Conservation (phyloP, 1,284 basidiomycete genomes). For the Fomitiporia mediterranea region DNA sequence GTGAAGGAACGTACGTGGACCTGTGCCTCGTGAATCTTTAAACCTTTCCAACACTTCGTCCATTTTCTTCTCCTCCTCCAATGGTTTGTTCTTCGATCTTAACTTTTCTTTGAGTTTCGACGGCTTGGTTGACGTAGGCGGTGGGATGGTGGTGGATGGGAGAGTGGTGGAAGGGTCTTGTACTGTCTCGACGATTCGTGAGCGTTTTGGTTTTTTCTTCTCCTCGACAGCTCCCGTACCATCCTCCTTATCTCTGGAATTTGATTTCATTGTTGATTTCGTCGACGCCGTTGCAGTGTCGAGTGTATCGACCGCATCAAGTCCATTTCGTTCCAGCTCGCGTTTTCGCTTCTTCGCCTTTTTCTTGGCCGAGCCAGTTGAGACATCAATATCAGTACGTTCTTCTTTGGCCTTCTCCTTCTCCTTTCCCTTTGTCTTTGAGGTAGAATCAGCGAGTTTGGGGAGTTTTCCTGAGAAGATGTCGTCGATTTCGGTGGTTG, state of each 20-base stretch:
- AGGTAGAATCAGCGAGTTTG: neutral
- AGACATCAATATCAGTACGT: neutral
- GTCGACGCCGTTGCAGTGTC: neutral
- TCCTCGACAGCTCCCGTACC: neutral
- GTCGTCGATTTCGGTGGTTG: constrained; percentile 19
- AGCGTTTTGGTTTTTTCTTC: constrained; percentile 10
- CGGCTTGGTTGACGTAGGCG: neutral
- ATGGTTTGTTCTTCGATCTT: neutral
- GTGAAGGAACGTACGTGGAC: constrained; percentile 14
- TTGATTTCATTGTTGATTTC: neutral
- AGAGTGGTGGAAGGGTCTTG: constrained; percentile 9
- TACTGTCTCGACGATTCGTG: constrained; percentile 16
- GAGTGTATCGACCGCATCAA: neutral
- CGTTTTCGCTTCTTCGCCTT: constrained; percentile 19
- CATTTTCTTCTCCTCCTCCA: neutral
- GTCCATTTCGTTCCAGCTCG: neutral
- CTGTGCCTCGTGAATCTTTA: constrained; percentile 17
- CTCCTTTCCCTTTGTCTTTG: constrained; percentile 1
- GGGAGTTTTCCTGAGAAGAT: constrained; percentile 16
- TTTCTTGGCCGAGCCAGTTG: constrained; percentile 2
- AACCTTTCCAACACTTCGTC: constrained; percentile 6
- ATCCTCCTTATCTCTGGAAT: neutral
- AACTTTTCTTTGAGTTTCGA: neutral
- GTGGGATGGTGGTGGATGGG: neutral
- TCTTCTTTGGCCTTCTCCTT: neutral